Conservation (phyloP, 1,284 basidiomycete genomes). For the Austroboletus rostrupii region DNA sequence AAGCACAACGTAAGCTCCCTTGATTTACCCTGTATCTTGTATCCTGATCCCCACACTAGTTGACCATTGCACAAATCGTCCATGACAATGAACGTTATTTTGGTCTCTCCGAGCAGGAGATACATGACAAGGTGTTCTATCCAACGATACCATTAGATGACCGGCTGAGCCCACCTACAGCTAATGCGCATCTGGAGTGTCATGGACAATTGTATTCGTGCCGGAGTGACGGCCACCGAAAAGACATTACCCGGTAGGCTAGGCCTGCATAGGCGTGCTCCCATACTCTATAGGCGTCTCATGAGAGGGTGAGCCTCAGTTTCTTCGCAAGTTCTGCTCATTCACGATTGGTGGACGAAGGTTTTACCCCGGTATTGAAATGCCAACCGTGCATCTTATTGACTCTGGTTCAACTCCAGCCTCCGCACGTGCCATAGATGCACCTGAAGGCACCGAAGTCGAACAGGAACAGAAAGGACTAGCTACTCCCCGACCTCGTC, state of each 20-base stretch:
- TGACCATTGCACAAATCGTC: conserved; percentile 92
- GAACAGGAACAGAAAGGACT: conserved; percentile 8
- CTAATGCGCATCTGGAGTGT: conserved; percentile 82
- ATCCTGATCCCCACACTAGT: conserved; percentile 40
- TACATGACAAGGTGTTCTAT: conserved; percentile 62
- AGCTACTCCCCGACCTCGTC: conserved; percentile 24
- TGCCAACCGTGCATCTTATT: conserved; percentile 42
- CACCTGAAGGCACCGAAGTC: conserved; percentile 35
- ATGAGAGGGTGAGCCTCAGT: conserved; percentile 68
- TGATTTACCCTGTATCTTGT: neutral
- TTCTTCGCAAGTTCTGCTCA: neutral
- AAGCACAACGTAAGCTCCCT: conserved; percentile 71
- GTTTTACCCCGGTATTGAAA: conserved; percentile 65
- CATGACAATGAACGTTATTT: conserved; percentile 91
- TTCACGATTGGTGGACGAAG: conserved; percentile 7
- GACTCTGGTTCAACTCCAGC: conserved; percentile 34
- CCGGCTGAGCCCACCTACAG: conserved; percentile 31
- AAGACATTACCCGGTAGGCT: conserved; percentile 82
- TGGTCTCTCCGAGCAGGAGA: conserved; percentile 72
- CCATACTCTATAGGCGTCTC: conserved; percentile 80
- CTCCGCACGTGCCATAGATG: conserved; percentile 32
- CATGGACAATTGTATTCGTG: conserved; percentile 92
- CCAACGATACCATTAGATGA: conserved; percentile 2
- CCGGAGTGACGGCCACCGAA: conserved; percentile 80
- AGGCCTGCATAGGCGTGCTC: conserved; percentile 75